Percentiles rank a stretch among this genome's conserved stretches.
Evolutionary conservation across 2,329 filamentous ascomycete genomes (phyloP).

Genomic region (Sporothrix brasiliensis): DNA sequence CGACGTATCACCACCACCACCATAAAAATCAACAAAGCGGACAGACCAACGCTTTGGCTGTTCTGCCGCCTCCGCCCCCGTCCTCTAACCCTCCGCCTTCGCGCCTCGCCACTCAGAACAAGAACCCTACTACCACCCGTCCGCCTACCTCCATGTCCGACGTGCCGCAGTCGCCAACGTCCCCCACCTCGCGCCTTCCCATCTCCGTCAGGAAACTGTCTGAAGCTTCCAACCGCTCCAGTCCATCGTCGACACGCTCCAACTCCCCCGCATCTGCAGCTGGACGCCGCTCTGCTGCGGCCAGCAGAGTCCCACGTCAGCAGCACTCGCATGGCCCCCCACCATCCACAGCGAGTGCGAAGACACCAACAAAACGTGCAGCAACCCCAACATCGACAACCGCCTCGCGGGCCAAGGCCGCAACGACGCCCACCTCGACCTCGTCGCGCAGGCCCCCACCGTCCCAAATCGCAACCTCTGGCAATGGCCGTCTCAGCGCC

Average conservation of each 20-base stretch:
- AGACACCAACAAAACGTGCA: conserved; percentile 46
- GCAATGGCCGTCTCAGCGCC: conserved; percentile 67
- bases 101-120: conserved; percentile 21
- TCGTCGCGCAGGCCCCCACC: conserved; percentile 47
- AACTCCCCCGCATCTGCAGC: conserved; percentile 58
- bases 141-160: conserved; percentile 20
- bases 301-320: conserved; percentile 43
- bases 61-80: conserved; percentile 12
- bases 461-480: conserved; percentile 50
- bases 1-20: conserved; percentile 14
- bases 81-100: conserved; percentile 24
- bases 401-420: conserved; percentile 46
- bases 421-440: conserved; percentile 33
- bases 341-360: conserved; percentile 45
- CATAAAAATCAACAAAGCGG: not conserved
- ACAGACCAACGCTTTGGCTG: not conserved
- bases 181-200: conserved; percentile 46
- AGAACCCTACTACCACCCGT: not conserved
- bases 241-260: conserved; percentile 57
- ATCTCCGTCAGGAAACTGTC: conserved; percentile 47
- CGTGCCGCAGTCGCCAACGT: conserved; percentile 37
- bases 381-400: conserved; percentile 37
- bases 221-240: conserved; percentile 52
- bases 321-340: conserved; percentile 45
- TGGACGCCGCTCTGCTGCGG: conserved; percentile 38